Evolutionary conservation across 2,329 filamentous ascomycete species (phyloP).

Genomic region (Diaporthe helianthi): DNA sequence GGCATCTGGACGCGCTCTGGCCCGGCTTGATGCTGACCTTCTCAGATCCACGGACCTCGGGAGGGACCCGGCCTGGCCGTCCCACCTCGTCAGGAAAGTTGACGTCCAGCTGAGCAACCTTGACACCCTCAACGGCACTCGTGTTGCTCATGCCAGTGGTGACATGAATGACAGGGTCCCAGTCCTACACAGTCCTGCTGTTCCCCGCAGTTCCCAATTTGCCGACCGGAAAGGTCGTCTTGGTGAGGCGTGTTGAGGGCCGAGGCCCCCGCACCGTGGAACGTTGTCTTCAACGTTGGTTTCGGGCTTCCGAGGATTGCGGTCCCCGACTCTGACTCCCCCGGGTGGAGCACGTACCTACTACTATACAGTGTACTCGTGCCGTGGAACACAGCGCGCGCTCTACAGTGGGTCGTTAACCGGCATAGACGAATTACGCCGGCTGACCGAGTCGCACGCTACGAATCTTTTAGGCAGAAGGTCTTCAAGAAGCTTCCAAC

Average conservation of each 20-base stretch:
- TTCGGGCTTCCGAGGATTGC: not conserved
- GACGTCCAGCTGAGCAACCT: constrained; percentile 40
- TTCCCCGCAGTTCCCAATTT: not conserved
- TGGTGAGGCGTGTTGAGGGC: too few species aligned
- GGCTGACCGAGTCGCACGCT: not conserved
- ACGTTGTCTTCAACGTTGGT: too few species aligned
- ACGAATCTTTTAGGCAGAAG: not conserved
- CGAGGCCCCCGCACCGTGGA: too few species aligned
- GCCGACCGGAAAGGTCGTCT: too few species aligned
- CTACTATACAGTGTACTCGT: too few species aligned
- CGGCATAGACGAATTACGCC: not conserved
- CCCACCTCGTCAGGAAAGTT: constrained; percentile 41
- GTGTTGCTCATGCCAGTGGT: constrained; percentile 49
- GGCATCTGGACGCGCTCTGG: constrained; percentile 46
- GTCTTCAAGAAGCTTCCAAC: constrained; percentile 25
- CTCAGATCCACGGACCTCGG: constrained; percentile 71
- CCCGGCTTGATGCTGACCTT: constrained; percentile 61
- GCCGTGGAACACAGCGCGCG: constrained; percentile 6
- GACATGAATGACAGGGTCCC: constrained; percentile 50
- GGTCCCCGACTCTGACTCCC: not conserved
- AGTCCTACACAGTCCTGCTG: constrained; percentile 48
- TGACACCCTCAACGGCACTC: constrained; percentile 41
- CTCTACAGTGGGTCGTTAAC: not conserved
- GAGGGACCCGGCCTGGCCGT: constrained; percentile 60
- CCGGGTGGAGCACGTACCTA: not conserved